Base-by-base conservation (phyloP, 768 basidiomycete species). In the Mycena galopus region DNA sequence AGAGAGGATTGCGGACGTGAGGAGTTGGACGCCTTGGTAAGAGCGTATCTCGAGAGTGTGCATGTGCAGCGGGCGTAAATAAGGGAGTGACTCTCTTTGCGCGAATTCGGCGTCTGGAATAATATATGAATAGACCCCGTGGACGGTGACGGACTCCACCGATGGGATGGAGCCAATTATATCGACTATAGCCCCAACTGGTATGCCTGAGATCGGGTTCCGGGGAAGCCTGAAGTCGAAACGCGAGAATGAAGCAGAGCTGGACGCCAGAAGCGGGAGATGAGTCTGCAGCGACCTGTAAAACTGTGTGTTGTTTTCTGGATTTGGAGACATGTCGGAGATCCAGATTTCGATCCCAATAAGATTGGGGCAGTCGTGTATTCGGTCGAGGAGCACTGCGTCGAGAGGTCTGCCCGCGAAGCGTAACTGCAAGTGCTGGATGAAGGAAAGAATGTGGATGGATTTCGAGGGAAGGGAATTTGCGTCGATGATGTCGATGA, bases 401-500 rank as follows among this genome's bases (percentile, higher is more conserved):
- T 63, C 61, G 3, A 50, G 44, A 47, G 61, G 61, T 30, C 21
- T 21, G 16, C 44, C 61, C 7, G 3, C 19, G 32, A 50, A 63
- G 42, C 42, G 35, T n/a, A 63, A 30, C 33, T 7, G 21, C 29
- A 63, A 25, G 7, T 50, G 61, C 9, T 37, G 61, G 4, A 63
- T 51, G 44, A 50, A 63, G 32, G 44, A 30, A 23, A 63, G 61
- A 5, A 63, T 50, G 4, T n/a, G n/a, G n/a, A n/a, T n/a, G n/a
- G n/a, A n/a, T n/a, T n/a, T n/a, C n/a, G n/a, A n/a, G n/a, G 42
- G 61, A 30, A 50, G 42, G 32, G 61, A 37, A n/a, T 4, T 37
- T 12, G 29, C 7, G 42, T 63, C 61, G 61, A 63, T 17, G 17
- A 63, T 63, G 11, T 63, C 44, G 19, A 63, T 30, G 61, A 63